These are phyloP conservation scores for Centrapalus pauciflorus DNA, from an alignment of 129 eudicot genomes.

Conservation along the genomic window DNA sequence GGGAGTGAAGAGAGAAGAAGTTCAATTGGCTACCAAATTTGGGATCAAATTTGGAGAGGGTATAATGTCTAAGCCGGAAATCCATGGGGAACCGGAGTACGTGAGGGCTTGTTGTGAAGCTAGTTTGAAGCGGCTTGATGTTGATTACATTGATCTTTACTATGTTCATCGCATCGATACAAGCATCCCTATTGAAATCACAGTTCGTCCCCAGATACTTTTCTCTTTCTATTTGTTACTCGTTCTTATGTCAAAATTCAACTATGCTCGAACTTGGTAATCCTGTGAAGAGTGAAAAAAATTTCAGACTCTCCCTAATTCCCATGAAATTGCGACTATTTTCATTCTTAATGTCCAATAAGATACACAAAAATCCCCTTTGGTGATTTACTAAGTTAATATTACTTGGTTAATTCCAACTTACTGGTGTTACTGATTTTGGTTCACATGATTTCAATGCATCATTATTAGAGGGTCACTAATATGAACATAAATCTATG, in stretches of 20 bases:
- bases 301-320: too few species aligned
- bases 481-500: too few species aligned
- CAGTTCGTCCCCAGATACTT: conserved; percentile 27
- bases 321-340: too few species aligned
- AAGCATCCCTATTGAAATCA: conserved; percentile 47
- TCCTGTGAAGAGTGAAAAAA: too few species aligned
- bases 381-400: too few species aligned
- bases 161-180: conserved; percentile 56
- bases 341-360: too few species aligned
- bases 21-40: conserved; percentile 65
- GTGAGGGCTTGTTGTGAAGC: conserved; percentile 60
- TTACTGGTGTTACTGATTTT: too few species aligned
- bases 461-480: too few species aligned
- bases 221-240: not conserved
- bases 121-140: conserved; percentile 53
- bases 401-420: too few species aligned
- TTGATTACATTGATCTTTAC: conserved; percentile 55
- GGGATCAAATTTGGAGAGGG: conserved; percentile 29
- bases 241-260: not conserved
- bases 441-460: too few species aligned
- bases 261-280: too few species aligned
- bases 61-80: not conserved
- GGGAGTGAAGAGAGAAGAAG: conserved; percentile 48
- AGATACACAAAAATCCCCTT: too few species aligned
- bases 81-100: conserved; percentile 45